These are phyloP conservation scores for Fulvia fulva DNA, from an alignment of 2,329 filamentous ascomycete species.

Conservation along the genomic window DNA sequence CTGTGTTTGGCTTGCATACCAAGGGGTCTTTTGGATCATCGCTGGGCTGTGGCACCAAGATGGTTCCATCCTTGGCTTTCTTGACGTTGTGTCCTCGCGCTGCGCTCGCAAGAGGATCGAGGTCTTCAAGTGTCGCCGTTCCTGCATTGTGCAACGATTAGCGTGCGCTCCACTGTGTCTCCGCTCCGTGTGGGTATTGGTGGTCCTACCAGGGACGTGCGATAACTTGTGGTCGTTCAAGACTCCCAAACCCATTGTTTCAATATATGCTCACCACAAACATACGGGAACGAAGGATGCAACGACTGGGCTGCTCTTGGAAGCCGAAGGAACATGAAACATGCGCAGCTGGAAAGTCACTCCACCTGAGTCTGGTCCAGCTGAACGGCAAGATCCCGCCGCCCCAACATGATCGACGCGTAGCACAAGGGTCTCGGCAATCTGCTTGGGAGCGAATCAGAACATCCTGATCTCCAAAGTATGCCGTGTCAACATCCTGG, in stretches of 20 bases:
- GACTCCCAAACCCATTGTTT: conserved; percentile 19
- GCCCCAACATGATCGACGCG: neutral
- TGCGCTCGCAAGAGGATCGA: conserved; percentile 24
- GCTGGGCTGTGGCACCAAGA: conserved; percentile 85
- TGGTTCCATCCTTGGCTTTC: conserved; percentile 37
- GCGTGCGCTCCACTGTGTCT: neutral
- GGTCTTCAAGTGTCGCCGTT: conserved; percentile 42
- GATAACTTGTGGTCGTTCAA: conserved; percentile 20
- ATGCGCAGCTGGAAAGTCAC: neutral
- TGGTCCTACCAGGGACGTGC: conserved; percentile 21
- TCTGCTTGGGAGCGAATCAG: neutral
- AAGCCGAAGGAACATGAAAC: neutral
- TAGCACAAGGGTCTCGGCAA: neutral
- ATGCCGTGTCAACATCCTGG: neutral
- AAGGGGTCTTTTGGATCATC: conserved; percentile 89
- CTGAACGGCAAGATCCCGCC: neutral
- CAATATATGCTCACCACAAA: neutral
- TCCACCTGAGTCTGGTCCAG: neutral
- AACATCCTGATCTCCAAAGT: neutral
- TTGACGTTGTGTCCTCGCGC: conserved; percentile 20
- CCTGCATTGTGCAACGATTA: conserved; percentile 28
- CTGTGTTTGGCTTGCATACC: conserved; percentile 38
- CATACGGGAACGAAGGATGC: neutral
- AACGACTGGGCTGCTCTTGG: neutral
- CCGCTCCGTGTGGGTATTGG: neutral